These are phyloP conservation scores for Mangifera indica DNA, from an alignment of 345 rosid genomes.

Conservation along the genomic window DNA sequence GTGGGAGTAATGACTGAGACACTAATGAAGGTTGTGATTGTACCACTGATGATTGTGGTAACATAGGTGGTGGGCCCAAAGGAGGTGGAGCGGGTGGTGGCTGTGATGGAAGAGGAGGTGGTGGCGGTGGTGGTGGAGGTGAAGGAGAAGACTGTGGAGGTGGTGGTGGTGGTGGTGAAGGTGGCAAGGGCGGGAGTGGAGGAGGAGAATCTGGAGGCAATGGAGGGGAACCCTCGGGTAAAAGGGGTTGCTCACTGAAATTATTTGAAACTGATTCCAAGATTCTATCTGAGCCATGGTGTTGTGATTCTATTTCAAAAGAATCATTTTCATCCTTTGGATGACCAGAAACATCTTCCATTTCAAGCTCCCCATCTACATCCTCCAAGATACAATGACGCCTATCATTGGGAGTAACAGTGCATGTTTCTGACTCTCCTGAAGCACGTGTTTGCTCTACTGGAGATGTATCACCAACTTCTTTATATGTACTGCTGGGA, in stretches of 20 bases:
- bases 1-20: constrained; percentile 43
- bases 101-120: constrained; percentile 29
- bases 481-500: constrained; percentile 43
- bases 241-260: constrained; percentile 33
- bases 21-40: constrained; percentile 47
- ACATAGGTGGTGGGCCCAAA: constrained; percentile 35
- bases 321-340: constrained; percentile 50
- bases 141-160: constrained; percentile 38
- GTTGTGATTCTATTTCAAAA: constrained; percentile 37
- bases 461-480: constrained; percentile 37
- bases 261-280: constrained; percentile 25
- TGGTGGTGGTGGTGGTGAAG: constrained; percentile 49
- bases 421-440: constrained; percentile 45
- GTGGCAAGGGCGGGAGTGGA: constrained; percentile 63
- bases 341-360: constrained; percentile 81
- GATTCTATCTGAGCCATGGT: constrained; percentile 28
- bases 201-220: constrained; percentile 79
- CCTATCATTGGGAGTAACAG: constrained; percentile 54
- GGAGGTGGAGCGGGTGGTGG: constrained; percentile 38
- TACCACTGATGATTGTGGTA: constrained; percentile 33
- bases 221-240: constrained; percentile 62
- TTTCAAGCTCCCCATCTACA: constrained; percentile 81
- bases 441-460: constrained; percentile 37
- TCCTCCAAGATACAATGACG: constrained; percentile 74
- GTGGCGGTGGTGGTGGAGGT: constrained; percentile 49